Conservation (phyloP, 371 early-diverging fungal genomes). For the Cladochytrium tenue region DNA sequence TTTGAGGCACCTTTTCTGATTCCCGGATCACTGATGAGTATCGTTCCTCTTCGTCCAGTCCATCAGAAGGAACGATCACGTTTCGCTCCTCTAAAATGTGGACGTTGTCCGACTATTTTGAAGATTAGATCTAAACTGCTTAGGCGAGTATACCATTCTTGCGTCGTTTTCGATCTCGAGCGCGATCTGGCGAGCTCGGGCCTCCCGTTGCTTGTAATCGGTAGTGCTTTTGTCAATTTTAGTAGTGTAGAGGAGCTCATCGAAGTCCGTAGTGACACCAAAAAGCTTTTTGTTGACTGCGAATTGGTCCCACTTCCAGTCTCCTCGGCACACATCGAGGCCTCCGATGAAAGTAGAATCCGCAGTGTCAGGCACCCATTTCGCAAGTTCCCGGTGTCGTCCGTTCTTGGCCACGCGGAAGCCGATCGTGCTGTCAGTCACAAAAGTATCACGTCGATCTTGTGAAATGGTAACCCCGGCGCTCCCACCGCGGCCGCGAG, state of each 20-base stretch:
- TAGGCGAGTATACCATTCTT: slow-evolving; percentile 2
- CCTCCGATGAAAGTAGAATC: slow-evolving; percentile 39
- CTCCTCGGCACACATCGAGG: slow-evolving; percentile 48
- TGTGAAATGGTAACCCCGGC: too few species aligned
- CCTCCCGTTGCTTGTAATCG: slow-evolving; percentile 85
- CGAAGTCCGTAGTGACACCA: slow-evolving; percentile 92
- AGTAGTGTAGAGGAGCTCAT: slow-evolving; percentile 96
- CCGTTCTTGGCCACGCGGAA: slow-evolving; percentile 57
- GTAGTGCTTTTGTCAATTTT: slow-evolving; percentile 82
- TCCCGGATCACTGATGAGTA: slow-evolving; percentile 49
- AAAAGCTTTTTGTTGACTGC: slow-evolving; percentile 92
- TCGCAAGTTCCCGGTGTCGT: slow-evolving; percentile 78
- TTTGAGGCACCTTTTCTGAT: slow-evolving; percentile 32
- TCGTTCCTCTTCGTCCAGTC: slow-evolving; percentile 35
- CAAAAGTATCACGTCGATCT: too few species aligned
- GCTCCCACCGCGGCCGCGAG: too few species aligned
- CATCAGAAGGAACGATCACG: slow-evolving; percentile 40
- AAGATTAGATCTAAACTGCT: not conserved
- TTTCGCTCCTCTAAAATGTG: slow-evolving; percentile 96
- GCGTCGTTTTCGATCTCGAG: slow-evolving; percentile 79
- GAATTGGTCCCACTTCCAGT: slow-evolving; percentile 94
- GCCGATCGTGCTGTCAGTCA: slow-evolving; percentile 89
- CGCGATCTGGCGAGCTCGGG: slow-evolving; percentile 85
- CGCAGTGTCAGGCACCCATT: slow-evolving; percentile 79
- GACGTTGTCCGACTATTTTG: slow-evolving; percentile 58